Evolutionary conservation across 306 rosid species (phyloP), one percentile per base, ranked within the genome.

Genomic region (Psophocarpus tetragonolobus): DNA sequence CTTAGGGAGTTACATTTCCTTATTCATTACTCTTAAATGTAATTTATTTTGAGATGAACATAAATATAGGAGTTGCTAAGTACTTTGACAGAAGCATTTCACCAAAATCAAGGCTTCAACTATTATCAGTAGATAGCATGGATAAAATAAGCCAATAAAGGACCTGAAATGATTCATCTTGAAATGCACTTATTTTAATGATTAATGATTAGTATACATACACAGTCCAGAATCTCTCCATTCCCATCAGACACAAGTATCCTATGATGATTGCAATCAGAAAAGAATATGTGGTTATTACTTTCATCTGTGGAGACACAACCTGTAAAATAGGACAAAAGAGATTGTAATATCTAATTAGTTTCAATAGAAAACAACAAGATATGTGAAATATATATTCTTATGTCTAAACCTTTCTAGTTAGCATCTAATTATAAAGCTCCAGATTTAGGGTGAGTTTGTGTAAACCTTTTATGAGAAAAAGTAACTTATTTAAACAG

Each of bases 211-310:
- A 84, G 12, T 17, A 82, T 20, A 86, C 94, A 72, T 94, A 94
- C 97, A 84, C 88, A 85, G 53, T 92, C 97, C 81, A 89, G 76
- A 85, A 94, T 89, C 84, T 86, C 82, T 78, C 97, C 98, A 8
- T 84, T 77, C 73, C 75, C 89, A 80, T 88, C 84, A 20, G 84
- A 81, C 76, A 94, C 85, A 47, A 94, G 85, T 65, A 94, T 89
- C 75, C 98, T 88, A 61, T 94, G 97, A 81, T 94, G 96, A 83
- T 90, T 91, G 89, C 97, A 85, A 80, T 92, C 97, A 27, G 97
- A 94, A 83, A 94, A 60, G 85, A 92, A 94, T 82, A 94, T 87
- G 66, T 93, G 92, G 61, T 82, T 76, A 41, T 86, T 72, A 65
- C 64, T 70, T 81, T 92, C 91, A 89, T 94, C 97, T 2, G 93